phyloP scores from a whole-genome alignment of 129 eudicot species.

The Erigeron canadensis region DNA sequence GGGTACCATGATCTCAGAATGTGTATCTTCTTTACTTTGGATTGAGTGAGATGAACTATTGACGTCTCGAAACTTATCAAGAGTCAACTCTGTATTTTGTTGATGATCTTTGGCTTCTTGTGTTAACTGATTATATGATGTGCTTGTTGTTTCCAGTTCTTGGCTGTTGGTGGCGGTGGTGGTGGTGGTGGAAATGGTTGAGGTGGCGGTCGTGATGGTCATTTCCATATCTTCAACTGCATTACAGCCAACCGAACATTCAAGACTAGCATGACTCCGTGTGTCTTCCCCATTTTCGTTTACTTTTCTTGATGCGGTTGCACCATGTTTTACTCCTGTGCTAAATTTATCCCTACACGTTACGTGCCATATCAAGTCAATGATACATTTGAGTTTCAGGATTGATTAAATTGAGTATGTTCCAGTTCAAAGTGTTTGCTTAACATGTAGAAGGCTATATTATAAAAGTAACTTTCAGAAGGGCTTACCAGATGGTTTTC shows the following conservation, averaged over 20 bases:
- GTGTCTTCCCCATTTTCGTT: constrained; percentile 14
- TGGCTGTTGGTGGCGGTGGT: background rate
- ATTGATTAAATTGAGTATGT: background rate
- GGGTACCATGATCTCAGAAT: background rate
- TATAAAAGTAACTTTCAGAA: constrained; percentile 7
- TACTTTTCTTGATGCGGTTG: constrained; percentile 20
- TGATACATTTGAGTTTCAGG: background rate
- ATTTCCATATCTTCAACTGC: constrained; percentile 22
- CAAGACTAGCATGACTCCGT: constrained; percentile 13
- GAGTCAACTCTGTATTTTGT: background rate
- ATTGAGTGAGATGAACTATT: constrained; percentile 29
- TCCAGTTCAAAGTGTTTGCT: background rate
- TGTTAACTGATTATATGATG: constrained; percentile 21
- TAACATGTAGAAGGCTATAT: no score
- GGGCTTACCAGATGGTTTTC: constrained; percentile 22
- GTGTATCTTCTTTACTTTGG: constrained; percentile 25
- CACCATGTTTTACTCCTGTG: constrained; percentile 30
- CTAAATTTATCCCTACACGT: constrained; percentile 51
- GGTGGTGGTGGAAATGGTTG: background rate
- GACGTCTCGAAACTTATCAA: constrained; percentile 4
- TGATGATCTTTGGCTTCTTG: constrained; percentile 20
- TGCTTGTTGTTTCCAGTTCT: constrained; percentile 4
- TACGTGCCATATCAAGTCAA: background rate
- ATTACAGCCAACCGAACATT: constrained; percentile 15
- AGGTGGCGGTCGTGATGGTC: constrained; percentile 6